Base-by-base conservation (phyloP, 768 basidiomycete genomes). In the Leccinum barrowsii region DNA sequence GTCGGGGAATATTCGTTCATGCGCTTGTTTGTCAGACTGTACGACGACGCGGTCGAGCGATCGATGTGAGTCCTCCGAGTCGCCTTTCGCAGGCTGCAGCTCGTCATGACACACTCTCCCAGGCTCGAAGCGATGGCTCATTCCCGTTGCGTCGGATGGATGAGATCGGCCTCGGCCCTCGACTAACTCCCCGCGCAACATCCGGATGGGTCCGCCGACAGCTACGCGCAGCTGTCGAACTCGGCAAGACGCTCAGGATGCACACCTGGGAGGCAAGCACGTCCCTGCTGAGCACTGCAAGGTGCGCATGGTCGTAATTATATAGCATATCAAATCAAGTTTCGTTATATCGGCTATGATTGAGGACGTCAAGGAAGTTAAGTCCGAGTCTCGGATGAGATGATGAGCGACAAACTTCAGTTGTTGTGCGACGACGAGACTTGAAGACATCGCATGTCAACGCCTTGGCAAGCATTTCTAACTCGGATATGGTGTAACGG, bases 71-170 rank as follows among this genome's bases (percentile, higher is more conserved):
- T 74, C 32, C 30, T 22, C 17, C 49, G 55, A 5, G 21, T 50
- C 7, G 11, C 12, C 5, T 15, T 32, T 59, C 48, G 59, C 37
- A 30, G 30, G 30, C 4, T 32, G 30, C 30, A 17, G 28, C 21
- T 44, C 7, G 6, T 24, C 7, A 17, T 37, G 37, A 37, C 15
- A 32, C 30, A 2, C 32, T 12, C 32, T 32, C 32, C 13, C 46
- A 91, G 89, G 30, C 59, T 90, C 52, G 84, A 85, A 67, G 90
- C 90, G 2, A 89, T 92, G 83, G 47, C 76, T 0, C 91, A 93
- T 64, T 88, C 90, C 1, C 83, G 87, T 7, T 92, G 90, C 65
- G 90, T 94, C 7, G 89, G 90, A 3, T 89, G 88, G 85, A 92
- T 1, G 92, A 95, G 67, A 92, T 93, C 57, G 91, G 92, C 0